Conservation (phyloP, 257 asterid species). For the Prunella vulgaris region DNA sequence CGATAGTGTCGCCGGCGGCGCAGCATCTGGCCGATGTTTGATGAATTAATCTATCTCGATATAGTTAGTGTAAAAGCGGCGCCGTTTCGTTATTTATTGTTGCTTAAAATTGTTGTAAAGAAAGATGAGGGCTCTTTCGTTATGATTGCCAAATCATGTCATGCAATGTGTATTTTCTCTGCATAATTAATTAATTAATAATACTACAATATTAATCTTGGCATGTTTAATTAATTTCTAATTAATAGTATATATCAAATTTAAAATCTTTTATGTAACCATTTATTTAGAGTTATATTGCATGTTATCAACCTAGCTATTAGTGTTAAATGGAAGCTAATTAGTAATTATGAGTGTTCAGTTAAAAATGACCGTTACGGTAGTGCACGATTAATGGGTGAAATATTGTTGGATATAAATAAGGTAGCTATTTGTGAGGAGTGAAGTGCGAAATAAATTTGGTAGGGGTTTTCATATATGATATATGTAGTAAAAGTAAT, state of each 20-base stretch:
- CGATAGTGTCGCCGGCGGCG: background rate
- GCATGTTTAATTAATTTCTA: constrained; percentile 18
- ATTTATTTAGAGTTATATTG: too few species aligned
- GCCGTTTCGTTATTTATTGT: background rate
- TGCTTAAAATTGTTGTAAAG: constrained; percentile 38
- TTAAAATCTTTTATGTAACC: too few species aligned
- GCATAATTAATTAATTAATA: too few species aligned
- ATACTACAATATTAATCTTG: constrained; percentile 23
- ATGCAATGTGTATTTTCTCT: constrained; percentile 50
- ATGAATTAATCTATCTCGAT: too few species aligned
- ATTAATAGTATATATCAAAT: too few species aligned
- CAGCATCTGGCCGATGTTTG: too few species aligned
- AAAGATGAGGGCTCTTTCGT: constrained; percentile 16
- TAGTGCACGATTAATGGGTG: too few species aligned
- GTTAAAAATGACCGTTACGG: too few species aligned
- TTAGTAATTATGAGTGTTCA: too few species aligned
- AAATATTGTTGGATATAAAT: background rate
- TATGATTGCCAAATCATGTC: constrained; percentile 42
- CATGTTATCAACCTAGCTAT: too few species aligned
- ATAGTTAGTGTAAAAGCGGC: background rate
- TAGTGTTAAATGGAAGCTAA: too few species aligned
- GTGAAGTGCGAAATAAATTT: background rate
- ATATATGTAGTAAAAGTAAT: background rate
- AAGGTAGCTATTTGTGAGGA: background rate
- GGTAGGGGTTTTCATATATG: background rate